These are phyloP conservation scores for Penicillium argentinense DNA, from an alignment of 495 filamentous ascomycete genomes.

Conservation along the genomic window DNA sequence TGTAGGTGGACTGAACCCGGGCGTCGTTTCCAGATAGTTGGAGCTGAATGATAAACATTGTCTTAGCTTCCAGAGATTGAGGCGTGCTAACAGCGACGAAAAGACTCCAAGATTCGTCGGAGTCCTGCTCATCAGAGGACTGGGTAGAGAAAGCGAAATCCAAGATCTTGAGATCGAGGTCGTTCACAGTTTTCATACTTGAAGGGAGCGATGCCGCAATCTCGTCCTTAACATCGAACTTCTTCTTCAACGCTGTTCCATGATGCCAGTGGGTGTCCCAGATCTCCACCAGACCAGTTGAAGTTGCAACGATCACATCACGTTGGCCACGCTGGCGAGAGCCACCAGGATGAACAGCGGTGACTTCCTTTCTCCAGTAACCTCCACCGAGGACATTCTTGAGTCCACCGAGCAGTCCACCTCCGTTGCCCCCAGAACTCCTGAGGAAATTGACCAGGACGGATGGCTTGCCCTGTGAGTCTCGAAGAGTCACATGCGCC, in stretches of 20 bases:
- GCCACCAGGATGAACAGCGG: slow-evolving; percentile 67
- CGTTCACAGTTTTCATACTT: slow-evolving; percentile 30
- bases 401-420: slow-evolving; percentile 74
- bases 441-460: slow-evolving; percentile 75
- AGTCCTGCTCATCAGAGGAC: slow-evolving; percentile 11
- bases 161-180: slow-evolving; percentile 33
- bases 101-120: slow-evolving; percentile 32
- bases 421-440: slow-evolving; percentile 46
- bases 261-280: slow-evolving; percentile 90
- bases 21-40: slow-evolving; percentile 25
- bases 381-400: slow-evolving; percentile 67
- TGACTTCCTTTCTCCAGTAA: slow-evolving; percentile 69
- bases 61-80: slow-evolving; percentile 17
- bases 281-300: slow-evolving; percentile 69
- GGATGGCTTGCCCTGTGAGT: slow-evolving; percentile 78
- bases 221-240: slow-evolving; percentile 49
- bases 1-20: slow-evolving; percentile 29
- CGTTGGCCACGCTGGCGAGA: slow-evolving; percentile 77
- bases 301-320: slow-evolving; percentile 74
- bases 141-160: slow-evolving; percentile 34
- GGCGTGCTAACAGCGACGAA: slow-evolving; percentile 31
- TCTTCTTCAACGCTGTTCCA: slow-evolving; percentile 53
- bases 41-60: slow-evolving; percentile 32
- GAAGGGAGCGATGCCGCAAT: slow-evolving; percentile 22
- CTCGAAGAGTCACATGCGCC: slow-evolving; percentile 79